Conservation (phyloP, 225 moss, liverwort and hornwort species). For the Rhytidiadelphus loreus region DNA sequence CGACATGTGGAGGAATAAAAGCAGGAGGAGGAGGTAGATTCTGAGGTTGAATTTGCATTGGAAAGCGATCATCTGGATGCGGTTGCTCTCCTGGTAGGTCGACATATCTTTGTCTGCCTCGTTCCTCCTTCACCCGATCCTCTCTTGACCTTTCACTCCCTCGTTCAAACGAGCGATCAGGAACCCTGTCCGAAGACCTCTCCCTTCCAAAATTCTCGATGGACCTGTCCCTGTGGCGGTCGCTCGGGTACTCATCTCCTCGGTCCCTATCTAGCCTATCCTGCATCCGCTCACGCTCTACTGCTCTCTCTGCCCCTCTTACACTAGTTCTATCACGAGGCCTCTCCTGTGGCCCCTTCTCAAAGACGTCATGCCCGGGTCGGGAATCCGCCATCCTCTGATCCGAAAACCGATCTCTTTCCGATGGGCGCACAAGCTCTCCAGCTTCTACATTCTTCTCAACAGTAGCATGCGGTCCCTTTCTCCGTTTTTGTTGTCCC, state of each 20-base stretch:
- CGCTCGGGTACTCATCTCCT: constrained; percentile 63
- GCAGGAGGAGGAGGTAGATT: constrained; percentile 86
- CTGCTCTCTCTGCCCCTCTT: constrained; percentile 66
- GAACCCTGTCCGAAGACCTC: constrained; percentile 63
- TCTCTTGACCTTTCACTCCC: constrained; percentile 60
- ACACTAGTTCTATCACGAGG: constrained; percentile 31
- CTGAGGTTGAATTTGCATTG: constrained; percentile 85
- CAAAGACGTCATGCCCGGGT: constrained; percentile 63
- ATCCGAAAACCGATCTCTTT: constrained; percentile 54
- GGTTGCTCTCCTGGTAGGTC: constrained; percentile 67
- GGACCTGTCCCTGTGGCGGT: constrained; percentile 76
- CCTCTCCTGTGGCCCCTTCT: constrained; percentile 46
- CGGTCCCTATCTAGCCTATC: constrained; percentile 78
- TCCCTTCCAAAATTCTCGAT: constrained; percentile 72
- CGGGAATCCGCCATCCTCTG: constrained; percentile 60
- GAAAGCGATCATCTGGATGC: constrained; percentile 90
- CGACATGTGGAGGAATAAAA: constrained; percentile 67
- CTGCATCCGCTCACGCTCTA: constrained; percentile 57
- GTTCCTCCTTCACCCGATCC: constrained; percentile 75
- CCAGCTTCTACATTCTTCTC: constrained; percentile 72
- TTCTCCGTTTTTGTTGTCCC: constrained; percentile 61
- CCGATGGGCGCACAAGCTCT: constrained; percentile 59
- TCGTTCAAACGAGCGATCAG: constrained; percentile 74
- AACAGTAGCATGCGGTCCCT: constrained; percentile 37
- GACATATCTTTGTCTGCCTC: constrained; percentile 55